Conservation (phyloP, 768 basidiomycete genomes). For the Boletus subparvulus region DNA sequence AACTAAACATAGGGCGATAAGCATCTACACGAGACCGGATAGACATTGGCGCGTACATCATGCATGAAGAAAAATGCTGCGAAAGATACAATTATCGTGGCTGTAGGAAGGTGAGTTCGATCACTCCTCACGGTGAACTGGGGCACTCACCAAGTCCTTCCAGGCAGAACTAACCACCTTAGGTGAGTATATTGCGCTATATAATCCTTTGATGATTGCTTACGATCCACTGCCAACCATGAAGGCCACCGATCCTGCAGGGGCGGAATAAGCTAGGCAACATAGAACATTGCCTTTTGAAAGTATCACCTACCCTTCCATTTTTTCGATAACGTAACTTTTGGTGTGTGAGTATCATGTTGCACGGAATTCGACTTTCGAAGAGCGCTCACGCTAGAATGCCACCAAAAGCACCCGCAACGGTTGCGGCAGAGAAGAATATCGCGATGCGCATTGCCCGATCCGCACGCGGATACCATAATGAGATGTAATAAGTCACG, state of each 20-base stretch:
- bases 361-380: no score
- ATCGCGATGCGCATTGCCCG: slow-evolving; percentile 58
- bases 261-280: background rate
- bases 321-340: slow-evolving; percentile 36
- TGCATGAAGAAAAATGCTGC: slow-evolving; percentile 50
- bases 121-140: background rate
- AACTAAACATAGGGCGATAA: slow-evolving; percentile 34
- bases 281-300: background rate
- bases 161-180: slow-evolving; percentile 28
- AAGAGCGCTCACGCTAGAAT: slow-evolving; percentile 40
- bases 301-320: slow-evolving; percentile 34
- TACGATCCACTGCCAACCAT: slow-evolving; percentile 41
- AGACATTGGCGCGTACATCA: slow-evolving; percentile 38
- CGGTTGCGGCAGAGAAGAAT: slow-evolving; percentile 62
- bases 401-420: slow-evolving; percentile 53
- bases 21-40: background rate
- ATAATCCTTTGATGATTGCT: slow-evolving; percentile 6
- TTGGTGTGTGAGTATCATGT: background rate
- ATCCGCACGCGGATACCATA: slow-evolving; percentile 62
- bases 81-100: slow-evolving; percentile 19
- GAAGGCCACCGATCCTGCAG: slow-evolving; percentile 28
- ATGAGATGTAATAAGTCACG: slow-evolving; percentile 46
- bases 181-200: slow-evolving; percentile 6
- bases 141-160: slow-evolving; percentile 25
- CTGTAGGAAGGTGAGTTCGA: slow-evolving; percentile 10